phyloP scores from a whole-genome alignment of 2,329 filamentous ascomycete genomes.

The Hymenoscyphus fraxineus region DNA sequence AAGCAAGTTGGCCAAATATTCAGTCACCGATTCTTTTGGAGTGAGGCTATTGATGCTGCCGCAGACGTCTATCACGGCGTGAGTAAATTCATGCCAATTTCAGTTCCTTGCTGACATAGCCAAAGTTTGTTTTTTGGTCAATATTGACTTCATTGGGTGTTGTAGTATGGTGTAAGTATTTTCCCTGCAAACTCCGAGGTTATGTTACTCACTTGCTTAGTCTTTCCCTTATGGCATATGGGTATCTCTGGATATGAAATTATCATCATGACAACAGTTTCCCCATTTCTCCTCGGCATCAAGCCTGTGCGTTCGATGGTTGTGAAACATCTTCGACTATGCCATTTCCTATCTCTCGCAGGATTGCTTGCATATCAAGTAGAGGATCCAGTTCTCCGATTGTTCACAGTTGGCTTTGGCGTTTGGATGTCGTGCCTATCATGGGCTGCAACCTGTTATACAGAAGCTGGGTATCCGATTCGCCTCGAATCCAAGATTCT shows the following conservation, averaged over 20 bases:
- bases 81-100: conserved; percentile 35
- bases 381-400: conserved; percentile 65
- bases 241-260: conserved; percentile 95
- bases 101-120: conserved; percentile 10
- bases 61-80: conserved; percentile 92
- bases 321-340: conserved; percentile 62
- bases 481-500: conserved; percentile 79
- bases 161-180: conserved; percentile 81
- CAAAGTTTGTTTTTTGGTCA: conserved; percentile 90
- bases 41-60: conserved; percentile 71
- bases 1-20: conserved; percentile 69
- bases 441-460: conserved; percentile 78
- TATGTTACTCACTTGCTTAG: conserved; percentile 40
- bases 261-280: conserved; percentile 77
- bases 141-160: conserved; percentile 86
- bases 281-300: conserved; percentile 75
- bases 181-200: neutral
- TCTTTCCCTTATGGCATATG: conserved; percentile 99
- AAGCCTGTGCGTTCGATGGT: conserved; percentile 64
- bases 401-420: conserved; percentile 77
- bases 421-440: conserved; percentile 76
- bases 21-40: conserved; percentile 67
- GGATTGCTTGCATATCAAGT: conserved; percentile 80
- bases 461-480: conserved; percentile 68
- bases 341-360: conserved; percentile 73